Conservation (phyloP, 2,329 filamentous ascomycete species). For the Colletotrichum sublineola region DNA sequence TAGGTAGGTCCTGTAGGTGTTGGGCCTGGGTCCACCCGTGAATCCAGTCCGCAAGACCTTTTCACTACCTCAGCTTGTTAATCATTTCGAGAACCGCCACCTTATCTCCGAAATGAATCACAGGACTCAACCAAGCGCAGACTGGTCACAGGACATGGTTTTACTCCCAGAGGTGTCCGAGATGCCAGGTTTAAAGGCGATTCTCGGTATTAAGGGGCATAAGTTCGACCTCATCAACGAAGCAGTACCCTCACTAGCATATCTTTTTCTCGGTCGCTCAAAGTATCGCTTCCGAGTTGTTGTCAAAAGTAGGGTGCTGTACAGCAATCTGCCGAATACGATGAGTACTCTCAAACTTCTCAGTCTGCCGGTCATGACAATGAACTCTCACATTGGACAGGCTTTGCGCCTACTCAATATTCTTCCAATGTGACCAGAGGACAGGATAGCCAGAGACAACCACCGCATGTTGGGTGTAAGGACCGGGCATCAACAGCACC, state of each 20-base stretch:
- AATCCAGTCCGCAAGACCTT: slow-evolving; percentile 55
- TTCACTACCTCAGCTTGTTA: slow-evolving; percentile 71
- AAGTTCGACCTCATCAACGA: slow-evolving; percentile 54
- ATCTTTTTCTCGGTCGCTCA: background rate
- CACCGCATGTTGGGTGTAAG: background rate
- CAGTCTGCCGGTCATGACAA: background rate
- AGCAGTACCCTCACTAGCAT: slow-evolving; percentile 51
- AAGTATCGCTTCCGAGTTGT: background rate
- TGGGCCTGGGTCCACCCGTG: slow-evolving; percentile 48
- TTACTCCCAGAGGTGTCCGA: slow-evolving; percentile 53
- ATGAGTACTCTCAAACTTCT: background rate
- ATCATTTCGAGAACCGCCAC: slow-evolving; percentile 66
- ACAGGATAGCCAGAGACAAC: background rate
- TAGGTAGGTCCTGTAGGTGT: slow-evolving; percentile 65
- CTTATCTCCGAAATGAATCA: background rate
- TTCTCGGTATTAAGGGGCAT: slow-evolving; percentile 49
- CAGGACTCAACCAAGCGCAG: slow-evolving; percentile 42
- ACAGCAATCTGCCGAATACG: background rate
- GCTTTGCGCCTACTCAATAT: background rate
- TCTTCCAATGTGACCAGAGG: too few species aligned
- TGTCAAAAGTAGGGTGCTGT: background rate
- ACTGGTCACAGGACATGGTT: slow-evolving; percentile 65
- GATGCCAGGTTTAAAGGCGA: slow-evolving; percentile 48
- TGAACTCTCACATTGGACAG: background rate
- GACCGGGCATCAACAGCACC: background rate